Evolutionary conservation across 768 basidiomycete genomes (phyloP), one percentile per base, ranked within the genome.

Genomic region (Podaxis carcinomalis): DNA sequence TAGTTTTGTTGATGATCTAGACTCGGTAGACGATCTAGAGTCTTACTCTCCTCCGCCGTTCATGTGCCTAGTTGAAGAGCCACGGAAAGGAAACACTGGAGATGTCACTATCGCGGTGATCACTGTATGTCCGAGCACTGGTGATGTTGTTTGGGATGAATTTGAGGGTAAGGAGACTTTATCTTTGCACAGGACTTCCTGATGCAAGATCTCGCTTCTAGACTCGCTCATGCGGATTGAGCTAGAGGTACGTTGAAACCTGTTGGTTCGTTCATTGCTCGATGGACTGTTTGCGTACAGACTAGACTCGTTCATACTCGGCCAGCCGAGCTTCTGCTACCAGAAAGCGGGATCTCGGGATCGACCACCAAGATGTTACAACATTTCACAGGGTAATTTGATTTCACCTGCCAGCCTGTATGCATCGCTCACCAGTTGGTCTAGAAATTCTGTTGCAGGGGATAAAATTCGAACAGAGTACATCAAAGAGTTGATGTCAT

Each of bases 111-210:
- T 98, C 42, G 88, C 88, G 6, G 78, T 98, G 73, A 80, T 98
- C 36, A 83, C 85, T 14, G 86, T 97, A 14, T 85, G 86, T 59
- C 92, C 95, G 0, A 87, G 87, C 51, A 97, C 94, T 0, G 96
- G 96, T 1, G 95, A 97, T 65, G 89, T 99, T 2, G 76, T 93
- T 2, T 98, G 93, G 86, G 96, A 99, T 68, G 85, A 92, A 58
- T 96, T 95, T 68, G 80, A 90, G 56, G 94, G 92, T 88, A 67
- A 56, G 68, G 54, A 16, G 37, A 53, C 23, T 59, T 28, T n/a
- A 23, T 42, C 36, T 56, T 35, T 35, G 42, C 50, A 36, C 32
- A 11, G 19, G 32, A 54, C n/a, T 51, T 37, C 63, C 50, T 56
- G 40, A 61, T 39, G 44, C 28, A 39, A 21, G 61, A 51, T 50